phyloP scores from a whole-genome alignment of 345 rosid genomes.

The Dipteronia dyeriana region DNA sequence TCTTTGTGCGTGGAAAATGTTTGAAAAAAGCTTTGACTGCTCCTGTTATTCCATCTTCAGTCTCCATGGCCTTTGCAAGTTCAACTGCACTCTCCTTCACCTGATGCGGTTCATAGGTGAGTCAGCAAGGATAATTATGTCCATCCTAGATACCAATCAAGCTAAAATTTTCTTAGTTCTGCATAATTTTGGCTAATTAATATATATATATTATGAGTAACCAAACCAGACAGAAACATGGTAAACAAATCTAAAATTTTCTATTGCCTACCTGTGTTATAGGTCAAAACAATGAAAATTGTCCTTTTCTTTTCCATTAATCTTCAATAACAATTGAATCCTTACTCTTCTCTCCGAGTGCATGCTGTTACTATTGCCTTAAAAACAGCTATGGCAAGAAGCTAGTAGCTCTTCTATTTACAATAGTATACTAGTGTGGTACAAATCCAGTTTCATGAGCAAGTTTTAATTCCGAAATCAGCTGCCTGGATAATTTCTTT shows the following conservation, averaged over 20 bases:
- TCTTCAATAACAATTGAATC: not conserved
- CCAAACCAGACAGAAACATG: not conserved
- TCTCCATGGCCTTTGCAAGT: conserved; percentile 88
- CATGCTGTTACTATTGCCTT: not conserved
- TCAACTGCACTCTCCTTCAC: conserved; percentile 81
- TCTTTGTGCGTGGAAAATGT: conserved; percentile 59
- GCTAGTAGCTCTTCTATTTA: not conserved
- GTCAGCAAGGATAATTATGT: conserved; percentile 3
- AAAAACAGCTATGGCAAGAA: not conserved
- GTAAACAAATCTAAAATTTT: not conserved
- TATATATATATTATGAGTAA: not conserved
- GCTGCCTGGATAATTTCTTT: not conserved
- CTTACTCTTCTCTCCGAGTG: not conserved
- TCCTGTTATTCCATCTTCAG: conserved; percentile 95
- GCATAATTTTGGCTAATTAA: not conserved
- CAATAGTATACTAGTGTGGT: not conserved
- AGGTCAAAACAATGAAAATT: not conserved
- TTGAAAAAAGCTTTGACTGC: conserved; percentile 93
- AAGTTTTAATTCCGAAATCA: not conserved
- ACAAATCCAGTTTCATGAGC: not conserved
- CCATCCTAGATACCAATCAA: not conserved
- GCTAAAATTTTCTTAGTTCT: not conserved
- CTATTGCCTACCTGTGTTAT: not conserved
- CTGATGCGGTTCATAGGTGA: conserved; percentile 36
- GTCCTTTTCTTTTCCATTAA: not conserved